A percentile compares a stretch with the other conserved stretches of the same genome.
Evolutionary conservation across 2,329 filamentous ascomycete species (phyloP).

Genomic region (Metarhizium rileyi): DNA sequence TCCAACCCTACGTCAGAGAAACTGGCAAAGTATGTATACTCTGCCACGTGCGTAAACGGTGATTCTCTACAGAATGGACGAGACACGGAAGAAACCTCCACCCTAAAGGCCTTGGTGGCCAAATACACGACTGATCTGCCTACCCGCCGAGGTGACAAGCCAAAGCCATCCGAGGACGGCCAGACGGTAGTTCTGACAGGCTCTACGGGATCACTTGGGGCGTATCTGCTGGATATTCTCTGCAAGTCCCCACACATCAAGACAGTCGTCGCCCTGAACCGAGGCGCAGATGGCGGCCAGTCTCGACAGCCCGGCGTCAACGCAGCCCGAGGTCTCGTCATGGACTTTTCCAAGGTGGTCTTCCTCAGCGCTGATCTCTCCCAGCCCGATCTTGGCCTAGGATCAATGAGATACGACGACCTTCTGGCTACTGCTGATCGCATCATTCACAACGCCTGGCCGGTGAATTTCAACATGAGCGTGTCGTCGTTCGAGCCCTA

Average conservation of each 20-base stretch:
- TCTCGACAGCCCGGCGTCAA: conserved; percentile 28
- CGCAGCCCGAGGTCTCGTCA: conserved; percentile 27
- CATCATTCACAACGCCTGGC: conserved; percentile 41
- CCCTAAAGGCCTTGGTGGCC: conserved; percentile 11
- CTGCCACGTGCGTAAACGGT: neutral
- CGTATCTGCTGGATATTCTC: conserved; percentile 49
- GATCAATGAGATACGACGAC: conserved; percentile 21
- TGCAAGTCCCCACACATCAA: conserved; percentile 14
- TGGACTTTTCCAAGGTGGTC: conserved; percentile 28
- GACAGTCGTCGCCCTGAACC: conserved; percentile 18
- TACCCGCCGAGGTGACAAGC: conserved; percentile 10
- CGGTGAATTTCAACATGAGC: conserved; percentile 42
- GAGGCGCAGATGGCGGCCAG: conserved; percentile 23
- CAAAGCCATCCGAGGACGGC: conserved; percentile 16
- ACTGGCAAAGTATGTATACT: conserved; percentile 13
- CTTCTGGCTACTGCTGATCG: conserved; percentile 31
- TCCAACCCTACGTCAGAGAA: conserved; percentile 17
- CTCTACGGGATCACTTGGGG: conserved; percentile 78
- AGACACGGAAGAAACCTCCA: neutral
- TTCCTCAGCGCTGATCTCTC: conserved; percentile 40
- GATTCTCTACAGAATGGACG: conserved; percentile 1
- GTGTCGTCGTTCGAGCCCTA: conserved; percentile 40
- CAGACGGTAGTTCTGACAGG: conserved; percentile 72
- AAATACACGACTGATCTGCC: conserved; percentile 22
- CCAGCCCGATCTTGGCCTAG: conserved; percentile 37